Base-by-base conservation (phyloP, 2,329 filamentous ascomycete genomes). In the Blastomyces parvus region DNA sequence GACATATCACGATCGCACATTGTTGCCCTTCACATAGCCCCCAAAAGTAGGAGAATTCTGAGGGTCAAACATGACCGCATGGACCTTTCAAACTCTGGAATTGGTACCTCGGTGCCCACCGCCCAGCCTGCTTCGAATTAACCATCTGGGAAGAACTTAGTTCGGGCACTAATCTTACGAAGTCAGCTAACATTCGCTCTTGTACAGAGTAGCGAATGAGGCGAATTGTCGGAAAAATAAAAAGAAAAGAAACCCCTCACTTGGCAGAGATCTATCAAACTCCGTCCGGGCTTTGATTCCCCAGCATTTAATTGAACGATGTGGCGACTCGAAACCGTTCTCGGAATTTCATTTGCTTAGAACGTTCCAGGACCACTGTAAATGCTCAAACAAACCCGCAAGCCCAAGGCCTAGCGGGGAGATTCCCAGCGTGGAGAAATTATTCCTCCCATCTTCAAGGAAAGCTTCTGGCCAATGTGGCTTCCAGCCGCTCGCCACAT, bases 401-500 rank as follows among this genome's bases (percentile, higher is more conserved):
- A 36, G 42, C 19, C 5, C 30, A 48, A 2, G 40, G 27, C 36
- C 9, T 30, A 27, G 42, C 42, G 42, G 22, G 58, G 42, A 13
- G 30, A 59, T 48, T 42, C 8, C 22, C 25, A 36, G 53, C 22
- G 27, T 56, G 53, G 30, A 56, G 53, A 55, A 38, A 33, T 11
- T 19, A n/a, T 55, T n/a, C 1, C 52, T 30, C 33, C 27, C 30
- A 7, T 9, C 9, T 19, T 42, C 40, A 0, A 17, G 25, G 25
- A 19, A 59, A 48, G 14, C 25, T 33, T 22, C 25, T 48, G 14
- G 58, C 42, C n/a, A 8, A 59, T 59, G 36, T 27, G 58, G 58
- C 58, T 59, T 30, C 30, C 9, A 33, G 19, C 58, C 58, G 58
- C 42, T 59, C 42, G 42, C 58, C 42, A 59, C 25, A 48, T 50